Conservation (phyloP, 2,329 filamentous ascomycete genomes). For the Sphaerulina vaccinii region DNA sequence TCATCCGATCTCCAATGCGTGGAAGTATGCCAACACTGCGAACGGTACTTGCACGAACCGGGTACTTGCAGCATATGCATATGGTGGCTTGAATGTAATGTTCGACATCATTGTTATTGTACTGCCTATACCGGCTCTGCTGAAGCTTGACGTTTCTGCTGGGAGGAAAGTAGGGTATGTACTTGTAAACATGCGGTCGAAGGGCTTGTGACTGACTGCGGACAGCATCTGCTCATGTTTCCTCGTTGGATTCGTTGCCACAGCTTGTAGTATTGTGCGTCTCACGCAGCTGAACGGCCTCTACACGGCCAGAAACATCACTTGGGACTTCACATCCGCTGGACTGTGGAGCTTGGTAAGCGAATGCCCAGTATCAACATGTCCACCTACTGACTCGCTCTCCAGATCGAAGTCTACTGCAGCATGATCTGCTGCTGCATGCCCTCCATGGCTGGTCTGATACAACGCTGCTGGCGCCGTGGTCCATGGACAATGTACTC, state of each 20-base stretch:
- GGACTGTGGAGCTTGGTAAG: conserved; percentile 14
- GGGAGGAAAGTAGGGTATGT: conserved; percentile 19
- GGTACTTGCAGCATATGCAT: conserved; percentile 11
- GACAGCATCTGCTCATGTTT: conserved; percentile 15
- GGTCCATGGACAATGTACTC: not conserved
- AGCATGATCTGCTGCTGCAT: conserved; percentile 25
- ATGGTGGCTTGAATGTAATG: conserved; percentile 15
- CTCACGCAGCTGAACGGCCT: conserved; percentile 11
- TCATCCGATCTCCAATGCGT: conserved; percentile 14
- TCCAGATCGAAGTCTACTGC: conserved; percentile 20
- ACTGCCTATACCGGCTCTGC: conserved; percentile 14
- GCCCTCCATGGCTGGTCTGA: conserved; percentile 18
- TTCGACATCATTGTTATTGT: conserved; percentile 18
- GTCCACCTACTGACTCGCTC: conserved; percentile 9
- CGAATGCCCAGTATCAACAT: conserved; percentile 3
- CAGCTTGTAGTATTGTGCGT: conserved; percentile 18
- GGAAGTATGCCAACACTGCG: conserved; percentile 10
- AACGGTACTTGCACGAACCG: conserved; percentile 16
- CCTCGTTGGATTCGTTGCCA: conserved; percentile 20
- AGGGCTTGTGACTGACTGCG: not conserved
- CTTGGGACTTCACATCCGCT: conserved; percentile 12
- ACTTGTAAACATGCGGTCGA: not conserved
- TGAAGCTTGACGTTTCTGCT: conserved; percentile 16
- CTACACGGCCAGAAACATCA: conserved; percentile 11
- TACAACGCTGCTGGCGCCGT: conserved; percentile 12